Evolutionary conservation across 495 filamentous ascomycete species (phyloP), one percentile per base, ranked within the genome.

Genomic region (Xylaria telfairii): DNA sequence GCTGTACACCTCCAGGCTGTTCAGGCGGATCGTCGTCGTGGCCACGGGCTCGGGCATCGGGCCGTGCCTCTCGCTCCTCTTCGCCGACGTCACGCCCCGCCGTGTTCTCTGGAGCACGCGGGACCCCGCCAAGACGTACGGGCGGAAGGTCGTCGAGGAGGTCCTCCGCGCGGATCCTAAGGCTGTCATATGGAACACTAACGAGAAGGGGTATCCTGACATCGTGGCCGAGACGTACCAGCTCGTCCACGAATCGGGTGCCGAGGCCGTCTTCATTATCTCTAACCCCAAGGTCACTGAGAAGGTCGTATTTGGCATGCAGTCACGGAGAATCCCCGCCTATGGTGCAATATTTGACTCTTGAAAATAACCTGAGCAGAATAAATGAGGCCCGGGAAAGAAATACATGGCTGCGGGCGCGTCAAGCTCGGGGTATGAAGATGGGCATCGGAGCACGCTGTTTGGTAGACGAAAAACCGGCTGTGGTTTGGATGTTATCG

Each of bases 291-390:
- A 82, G 69, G 81, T 93, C 61, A 95, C 92, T 53, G 82, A 84
- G 75, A 89, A 89, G 78, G 85, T 94, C 44, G 91, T 94, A 7
- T 93, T 90, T 81, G 91, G 89, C 26, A 83, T 96, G 73, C 91
- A 94, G 76, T 85, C 82, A 10, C 83, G 89, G 62, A 91, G 91
- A 0, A 80, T 93, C 32, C 87, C 90, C 15, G 90, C 92, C 4
- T 95, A 89, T 81, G 93, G 92, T 37, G 89, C 92, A 7, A 92
- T 96, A 71, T 95, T 92, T 78, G 93, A 95, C 82, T 94, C 92
- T 34, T 94, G 56, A 63, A 24, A 53, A n/a, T 19, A 28, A 13
- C n/a, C 13, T 37, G 9, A 19, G 19, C 8, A 13, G 39, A 19
- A 32, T n/a, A 59, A 57, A 32, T n/a, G 49, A 46, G 44, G n/a